A percentile compares a stretch with the other conserved stretches of the same genome.
phyloP scores from a whole-genome alignment of 2,329 filamentous ascomycete species.

The Hypoxylon sp. region DNA sequence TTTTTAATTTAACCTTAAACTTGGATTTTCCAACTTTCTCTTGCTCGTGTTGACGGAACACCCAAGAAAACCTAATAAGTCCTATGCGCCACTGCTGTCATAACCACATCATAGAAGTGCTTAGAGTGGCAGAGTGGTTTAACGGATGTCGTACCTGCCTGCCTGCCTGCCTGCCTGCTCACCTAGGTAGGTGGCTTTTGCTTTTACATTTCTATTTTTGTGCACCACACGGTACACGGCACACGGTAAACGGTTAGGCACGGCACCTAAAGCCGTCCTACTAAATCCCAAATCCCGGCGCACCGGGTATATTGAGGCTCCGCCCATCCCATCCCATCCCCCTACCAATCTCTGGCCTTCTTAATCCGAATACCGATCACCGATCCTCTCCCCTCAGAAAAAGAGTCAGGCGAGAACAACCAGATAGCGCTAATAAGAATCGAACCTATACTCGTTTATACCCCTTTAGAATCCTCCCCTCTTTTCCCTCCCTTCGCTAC shows the following conservation, averaged over 20 bases:
- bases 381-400: too few species aligned
- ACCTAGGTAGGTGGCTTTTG: too few species aligned
- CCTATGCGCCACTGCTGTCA: slow-evolving; percentile 2
- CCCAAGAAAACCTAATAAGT: background rate
- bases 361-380: background rate
- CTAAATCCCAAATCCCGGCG: background rate
- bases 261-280: background rate
- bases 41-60: slow-evolving; percentile 11
- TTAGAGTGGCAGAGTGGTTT: too few species aligned
- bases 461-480: background rate
- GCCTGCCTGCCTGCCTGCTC: too few species aligned
- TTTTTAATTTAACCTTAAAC: too few species aligned
- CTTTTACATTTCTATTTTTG: too few species aligned
- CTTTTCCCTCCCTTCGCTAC: background rate
- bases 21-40: background rate
- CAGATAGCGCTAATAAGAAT: too few species aligned
- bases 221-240: background rate
- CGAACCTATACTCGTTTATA: too few species aligned
- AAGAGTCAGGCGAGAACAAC: too few species aligned
- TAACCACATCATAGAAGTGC: background rate
- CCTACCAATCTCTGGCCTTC: slow-evolving; percentile 21
- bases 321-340: slow-evolving; percentile 3
- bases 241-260: background rate
- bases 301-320: background rate
- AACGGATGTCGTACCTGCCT: too few species aligned